Evolutionary conservation across 2,329 filamentous ascomycete genomes (phyloP), one percentile per base, ranked within the genome.

Genomic region (Aspergillus costaricaensis): DNA sequence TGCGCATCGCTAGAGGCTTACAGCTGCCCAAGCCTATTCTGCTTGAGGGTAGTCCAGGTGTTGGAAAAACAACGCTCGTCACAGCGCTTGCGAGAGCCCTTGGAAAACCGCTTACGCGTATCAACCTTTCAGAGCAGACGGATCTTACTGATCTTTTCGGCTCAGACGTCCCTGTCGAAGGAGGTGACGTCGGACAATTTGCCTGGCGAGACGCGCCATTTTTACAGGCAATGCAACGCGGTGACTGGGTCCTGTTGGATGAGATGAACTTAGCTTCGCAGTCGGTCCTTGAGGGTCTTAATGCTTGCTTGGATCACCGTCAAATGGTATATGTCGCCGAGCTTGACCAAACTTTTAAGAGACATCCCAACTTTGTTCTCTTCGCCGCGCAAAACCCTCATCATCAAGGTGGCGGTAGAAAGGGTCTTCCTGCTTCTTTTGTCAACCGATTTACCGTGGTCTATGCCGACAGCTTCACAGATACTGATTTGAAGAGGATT

Each of bases 191-290:
- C 7, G 95, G 95, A 1, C 90, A 91, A 61, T 99, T 99, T 72
- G 89, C 91, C 1, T 99, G 95, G 95, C 87, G 92, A 67, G 94
- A 99, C 74, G 95, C 94, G 0, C 93, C 95, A 0, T 98, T 99
- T 73, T 81, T 99, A 19, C 91, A 92, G 72, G 95, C 95, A 0
- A 98, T 99, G 94, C 95, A 98, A 73, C 90, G 87, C 60, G 95
- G 95, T 27, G 91, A 96, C 68, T 99, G 95, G 95, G 95, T 99
- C 10, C 81, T 99, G 27, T 83, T 99, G 0, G 95, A 99, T 71
- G 95, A 99, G 80, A 99, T 99, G 95, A 99, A 99, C 70, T 80
- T 99, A 64, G 95, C 96, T 1, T 98, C 94, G 0, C 95, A 99
- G 74, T 96, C 94, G 4, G 93, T 99, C 2, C 85, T 99, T 1